These are phyloP conservation scores for Tillandsia fasciculata DNA, from an alignment of 176 grass and related monocot species.

Conservation along the genomic window DNA sequence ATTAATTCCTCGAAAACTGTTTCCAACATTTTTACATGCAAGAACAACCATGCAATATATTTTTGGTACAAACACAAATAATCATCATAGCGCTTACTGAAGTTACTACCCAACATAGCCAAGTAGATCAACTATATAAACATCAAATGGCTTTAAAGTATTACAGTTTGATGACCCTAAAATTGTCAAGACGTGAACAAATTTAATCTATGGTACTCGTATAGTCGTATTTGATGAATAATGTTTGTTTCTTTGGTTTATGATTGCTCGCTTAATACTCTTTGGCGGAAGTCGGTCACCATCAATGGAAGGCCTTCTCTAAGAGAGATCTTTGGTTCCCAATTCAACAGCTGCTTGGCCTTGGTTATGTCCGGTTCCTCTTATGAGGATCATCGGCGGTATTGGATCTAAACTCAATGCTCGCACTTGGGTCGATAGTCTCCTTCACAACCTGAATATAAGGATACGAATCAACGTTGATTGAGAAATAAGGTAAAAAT, in stretches of 20 bases:
- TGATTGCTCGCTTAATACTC: constrained; percentile 43
- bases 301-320: constrained; percentile 77
- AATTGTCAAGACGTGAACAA: constrained; percentile 24
- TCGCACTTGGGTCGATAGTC: constrained; percentile 58
- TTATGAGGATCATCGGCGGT: constrained; percentile 81
- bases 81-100: too few species aligned
- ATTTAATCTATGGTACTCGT: constrained; percentile 17
- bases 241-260: background rate
- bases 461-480: background rate
- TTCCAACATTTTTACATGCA: too few species aligned
- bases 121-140: background rate
- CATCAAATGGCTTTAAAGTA: too few species aligned
- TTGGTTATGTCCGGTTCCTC: constrained; percentile 82
- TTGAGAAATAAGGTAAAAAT: constrained; percentile 8
- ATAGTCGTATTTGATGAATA: constrained; percentile 22
- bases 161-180: constrained; percentile 11
- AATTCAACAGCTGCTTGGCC: constrained; percentile 62
- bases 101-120: background rate
- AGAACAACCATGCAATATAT: too few species aligned
- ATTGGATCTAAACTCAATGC: constrained; percentile 64
- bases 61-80: too few species aligned
- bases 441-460: constrained; percentile 46
- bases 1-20: too few species aligned
- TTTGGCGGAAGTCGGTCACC: constrained; percentile 67
- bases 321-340: constrained; percentile 72